phyloP scores from a whole-genome alignment of 495 filamentous ascomycete species.

The Thozetella sp. region DNA sequence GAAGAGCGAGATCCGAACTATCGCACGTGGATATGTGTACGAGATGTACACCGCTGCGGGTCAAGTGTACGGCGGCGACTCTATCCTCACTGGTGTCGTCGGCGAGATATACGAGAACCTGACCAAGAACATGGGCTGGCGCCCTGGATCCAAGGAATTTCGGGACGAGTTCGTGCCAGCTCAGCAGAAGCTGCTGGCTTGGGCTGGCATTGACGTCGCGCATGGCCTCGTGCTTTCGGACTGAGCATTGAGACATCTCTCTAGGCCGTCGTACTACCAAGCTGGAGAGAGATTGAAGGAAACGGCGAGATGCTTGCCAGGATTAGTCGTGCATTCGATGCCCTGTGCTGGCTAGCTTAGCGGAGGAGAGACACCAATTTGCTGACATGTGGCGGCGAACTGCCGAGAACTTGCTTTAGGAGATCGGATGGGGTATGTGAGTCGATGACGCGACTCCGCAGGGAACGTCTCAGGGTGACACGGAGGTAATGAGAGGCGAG shows the following conservation, averaged over 20 bases:
- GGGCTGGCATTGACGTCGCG: constrained; percentile 13
- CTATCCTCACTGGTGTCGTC: constrained; percentile 12
- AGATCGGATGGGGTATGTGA: no score
- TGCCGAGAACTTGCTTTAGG: no score
- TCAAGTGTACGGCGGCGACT: constrained; percentile 13
- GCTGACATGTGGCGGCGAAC: no score
- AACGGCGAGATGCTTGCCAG: no score
- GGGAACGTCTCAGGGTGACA: no score
- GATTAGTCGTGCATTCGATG: no score
- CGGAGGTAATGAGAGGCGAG: no score
- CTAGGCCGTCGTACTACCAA: no score
- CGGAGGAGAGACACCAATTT: no score
- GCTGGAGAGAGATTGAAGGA: no score
- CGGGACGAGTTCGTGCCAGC: constrained; percentile 11
- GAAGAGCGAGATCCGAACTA: constrained; percentile 7
- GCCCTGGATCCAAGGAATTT: constrained; percentile 15
- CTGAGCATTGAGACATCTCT: not conserved
- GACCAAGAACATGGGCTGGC: not conserved
- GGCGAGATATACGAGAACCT: constrained; percentile 3
- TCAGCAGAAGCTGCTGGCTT: constrained; percentile 14
- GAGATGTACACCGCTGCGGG: constrained; percentile 9
- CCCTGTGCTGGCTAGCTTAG: no score
- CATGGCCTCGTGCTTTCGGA: constrained; percentile 2
- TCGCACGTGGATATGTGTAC: constrained; percentile 18
- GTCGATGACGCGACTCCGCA: no score